These are phyloP conservation scores for Candida ovalis DNA, from an alignment of 805 yeast species.

Conservation along the genomic window DNA sequence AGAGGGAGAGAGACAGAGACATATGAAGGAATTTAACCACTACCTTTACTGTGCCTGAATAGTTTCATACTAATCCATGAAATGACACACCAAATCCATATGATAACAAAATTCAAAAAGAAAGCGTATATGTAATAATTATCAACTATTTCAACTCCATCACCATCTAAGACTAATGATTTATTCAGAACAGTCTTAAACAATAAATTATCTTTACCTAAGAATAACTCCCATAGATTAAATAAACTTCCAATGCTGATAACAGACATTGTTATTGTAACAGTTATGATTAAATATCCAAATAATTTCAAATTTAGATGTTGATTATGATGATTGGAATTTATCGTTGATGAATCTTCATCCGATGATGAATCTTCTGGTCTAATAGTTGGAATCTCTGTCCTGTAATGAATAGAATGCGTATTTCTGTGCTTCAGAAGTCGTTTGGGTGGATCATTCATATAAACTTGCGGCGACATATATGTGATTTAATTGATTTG, in stretches of 20 bases:
- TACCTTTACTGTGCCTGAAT: slow-evolving; percentile 75
- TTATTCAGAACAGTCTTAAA: slow-evolving; percentile 4
- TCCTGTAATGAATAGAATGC: slow-evolving; percentile 22
- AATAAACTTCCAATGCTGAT: slow-evolving; percentile 29
- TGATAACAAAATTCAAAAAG: slow-evolving; percentile 30
- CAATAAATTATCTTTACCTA: slow-evolving; percentile 4
- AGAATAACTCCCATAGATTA: slow-evolving; percentile 30
- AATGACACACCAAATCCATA: slow-evolving; percentile 67
- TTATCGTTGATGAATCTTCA: not conserved
- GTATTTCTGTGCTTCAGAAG: slow-evolving; percentile 21
- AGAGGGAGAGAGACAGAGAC: no score
- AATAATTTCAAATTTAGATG: slow-evolving; percentile 13
- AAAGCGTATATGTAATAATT: slow-evolving; percentile 30
- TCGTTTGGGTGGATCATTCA: not conserved
- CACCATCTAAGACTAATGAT: slow-evolving; percentile 12
- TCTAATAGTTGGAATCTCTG: slow-evolving; percentile 4
- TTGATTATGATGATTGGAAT: not conserved
- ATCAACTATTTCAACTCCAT: slow-evolving; percentile 18
- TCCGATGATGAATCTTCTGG: slow-evolving; percentile 1
- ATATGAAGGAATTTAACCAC: slow-evolving; percentile 29
- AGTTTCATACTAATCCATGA: slow-evolving; percentile 81
- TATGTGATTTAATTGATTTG: not conserved
- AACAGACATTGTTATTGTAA: slow-evolving; percentile 26
- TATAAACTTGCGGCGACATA: not conserved
- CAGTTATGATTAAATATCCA: slow-evolving; percentile 25